phyloP scores from a whole-genome alignment of 1,139 yeast genomes.

The Hemisphaericaspora subhashii region DNA sequence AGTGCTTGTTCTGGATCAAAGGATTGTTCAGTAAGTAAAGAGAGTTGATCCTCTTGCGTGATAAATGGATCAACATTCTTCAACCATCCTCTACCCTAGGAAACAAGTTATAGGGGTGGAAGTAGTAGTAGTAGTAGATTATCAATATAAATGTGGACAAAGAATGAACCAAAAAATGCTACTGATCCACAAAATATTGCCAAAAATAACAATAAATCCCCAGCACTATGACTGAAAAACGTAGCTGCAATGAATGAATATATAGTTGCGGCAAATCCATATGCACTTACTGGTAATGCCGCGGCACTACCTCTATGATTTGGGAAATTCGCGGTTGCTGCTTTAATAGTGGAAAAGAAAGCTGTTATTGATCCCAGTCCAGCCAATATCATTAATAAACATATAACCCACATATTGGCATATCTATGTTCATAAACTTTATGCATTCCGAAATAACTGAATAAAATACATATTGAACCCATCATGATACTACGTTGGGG shows the following conservation, averaged over 20 bases:
- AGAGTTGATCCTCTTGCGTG: slow-evolving; percentile 8
- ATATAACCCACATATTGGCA: slow-evolving; percentile 27
- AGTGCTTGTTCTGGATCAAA: slow-evolving; percentile 6
- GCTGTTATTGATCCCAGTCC: slow-evolving; percentile 69
- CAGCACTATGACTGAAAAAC: slow-evolving; percentile 44
- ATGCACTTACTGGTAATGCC: slow-evolving; percentile 59
- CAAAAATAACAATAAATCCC: slow-evolving; percentile 37
- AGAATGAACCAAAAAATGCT: slow-evolving; percentile 39
- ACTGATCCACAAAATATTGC: slow-evolving; percentile 38
- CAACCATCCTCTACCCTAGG: slow-evolving; percentile 1
- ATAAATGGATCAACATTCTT: background rate
- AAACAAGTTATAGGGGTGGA: background rate
- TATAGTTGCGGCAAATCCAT: slow-evolving; percentile 51
- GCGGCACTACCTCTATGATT: slow-evolving; percentile 69
- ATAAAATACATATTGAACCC: slow-evolving; percentile 52
- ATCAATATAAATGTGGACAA: slow-evolving; percentile 32
- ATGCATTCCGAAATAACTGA: slow-evolving; percentile 39
- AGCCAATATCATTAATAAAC: slow-evolving; percentile 44
- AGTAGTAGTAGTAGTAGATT: background rate
- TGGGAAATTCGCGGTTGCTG: slow-evolving; percentile 71
- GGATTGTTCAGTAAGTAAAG: slow-evolving; percentile 10
- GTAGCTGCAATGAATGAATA: slow-evolving; percentile 47
- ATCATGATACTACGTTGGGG: slow-evolving; percentile 51
- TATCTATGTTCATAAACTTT: slow-evolving; percentile 26
- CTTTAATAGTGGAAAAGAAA: slow-evolving; percentile 66